Base-by-base conservation (phyloP, 495 filamentous ascomycete species). In the Penicillium longicatenatum region DNA sequence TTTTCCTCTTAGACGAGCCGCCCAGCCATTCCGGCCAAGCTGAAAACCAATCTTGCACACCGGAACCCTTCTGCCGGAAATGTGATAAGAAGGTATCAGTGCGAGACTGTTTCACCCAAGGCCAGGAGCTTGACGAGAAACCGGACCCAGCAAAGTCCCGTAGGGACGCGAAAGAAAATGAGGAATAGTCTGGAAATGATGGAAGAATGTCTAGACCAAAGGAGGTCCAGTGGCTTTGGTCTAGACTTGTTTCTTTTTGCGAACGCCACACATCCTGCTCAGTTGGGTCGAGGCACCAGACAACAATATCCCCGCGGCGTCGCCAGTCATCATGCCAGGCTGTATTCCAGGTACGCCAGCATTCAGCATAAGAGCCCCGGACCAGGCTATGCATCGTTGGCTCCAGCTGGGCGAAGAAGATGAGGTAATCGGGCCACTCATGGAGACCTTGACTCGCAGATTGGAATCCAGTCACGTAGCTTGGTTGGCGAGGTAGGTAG, bases 241-340 rank as follows among this genome's bases (percentile, higher is more conserved):
- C 58, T 1, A 57, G 48, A 12, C 30, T 35, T 3, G 63, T 67
- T 17, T 73, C 55, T 8, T 64, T 70, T 30, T 66, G 24, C 9
- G 60, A 33, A n/a, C 65, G 62, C 74, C 74, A 75, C n/a, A 60
- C 46, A 31, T 69, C 62, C 52, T 79, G 75, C 47, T 77, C 75
- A 10, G 54, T 29, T 0, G 67, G 47, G 45, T 74, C 70, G 24
- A 80, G 73, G 66, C 87, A 90, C 84, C 84, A 98, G 46, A 96
- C 90, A 6, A 97, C 79, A 59, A 98, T 82, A 70, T 91, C 87
- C 16, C 94, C 95, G 26, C 72, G 72, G 60, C 95, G 82, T 63
- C 94, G 83, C 81, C 81, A 86, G 74, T 98, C 95, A 67, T 97
- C 94, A 62, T 96, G 91, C 75, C 87, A 90, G 59, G 86, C 79